Base-by-base conservation (phyloP, 2,329 filamentous ascomycete genomes). In the Zymoseptoria tritici region DNA sequence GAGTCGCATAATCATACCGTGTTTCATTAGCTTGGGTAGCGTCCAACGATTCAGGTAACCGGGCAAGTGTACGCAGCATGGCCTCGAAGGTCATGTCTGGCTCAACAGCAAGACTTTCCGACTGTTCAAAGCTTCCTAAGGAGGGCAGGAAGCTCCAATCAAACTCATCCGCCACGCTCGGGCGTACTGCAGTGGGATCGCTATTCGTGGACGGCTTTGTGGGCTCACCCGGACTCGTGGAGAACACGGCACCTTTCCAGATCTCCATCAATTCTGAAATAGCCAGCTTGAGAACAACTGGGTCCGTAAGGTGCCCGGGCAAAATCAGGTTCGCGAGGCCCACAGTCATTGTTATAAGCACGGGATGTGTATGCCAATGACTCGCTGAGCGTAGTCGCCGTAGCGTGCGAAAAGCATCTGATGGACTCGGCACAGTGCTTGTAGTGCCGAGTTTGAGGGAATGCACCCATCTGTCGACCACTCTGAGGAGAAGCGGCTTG, bases 61-160 rank as follows among this genome's bases (percentile, higher is more conserved):
- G 64, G 2, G 63, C 56, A 8, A 66, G 50, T 51, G 62, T 57
- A 24, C 20, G 29, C n/a, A 66, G 55, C 61, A 63, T 62, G 16
- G 60, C 52, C 55, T 62, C 59, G 22, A 66, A 61, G 46, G 46
- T 51, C 51, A 22, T 53, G 55, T 46, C 36, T 46, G 36, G 13
- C 16, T 46, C 36, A n/a, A 46, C 36, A 46, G 36, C 36, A 46
- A n/a, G 36, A 46, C 6, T n/a, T n/a, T n/a, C 16, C 36, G 13
- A 46, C 36, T n/a, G 11, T 21, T 46, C 55, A 54, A 66, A 66
- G 7, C 57, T 53, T 49, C 26, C 49, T 13, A 54, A 13, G 54
- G 62, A 49, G n/a, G 64, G 64, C 13, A 66, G 54, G 52, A 66
- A 66, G 20, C 31, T 58, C 64, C 64, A 66, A 22, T 64, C 62